Conservation (phyloP, 2,329 filamentous ascomycete genomes). For the Calonectria henricotiae region DNA sequence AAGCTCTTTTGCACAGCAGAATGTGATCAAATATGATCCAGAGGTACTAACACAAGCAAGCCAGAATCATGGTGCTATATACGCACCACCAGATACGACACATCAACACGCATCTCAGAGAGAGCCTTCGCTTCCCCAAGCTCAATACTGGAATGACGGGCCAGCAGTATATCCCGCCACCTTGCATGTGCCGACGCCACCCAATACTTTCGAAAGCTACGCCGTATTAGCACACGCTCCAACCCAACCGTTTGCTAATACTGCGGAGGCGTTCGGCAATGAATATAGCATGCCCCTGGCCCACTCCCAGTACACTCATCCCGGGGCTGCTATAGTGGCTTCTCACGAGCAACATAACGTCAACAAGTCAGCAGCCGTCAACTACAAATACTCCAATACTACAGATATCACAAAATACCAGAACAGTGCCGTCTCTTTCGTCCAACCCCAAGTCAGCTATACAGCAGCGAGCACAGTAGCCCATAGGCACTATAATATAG, state of each 20-base stretch:
- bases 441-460: neutral
- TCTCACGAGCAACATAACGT: neutral
- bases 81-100: neutral
- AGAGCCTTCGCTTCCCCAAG: neutral
- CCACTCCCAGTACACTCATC: neutral
- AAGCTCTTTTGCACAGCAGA: neutral
- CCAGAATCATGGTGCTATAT: neutral
- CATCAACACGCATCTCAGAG: neutral
- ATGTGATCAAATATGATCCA: conserved; percentile 7
- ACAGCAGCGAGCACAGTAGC: neutral
- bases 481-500: neutral
- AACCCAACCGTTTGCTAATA: neutral
- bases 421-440: no score
- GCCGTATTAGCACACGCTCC: neutral
- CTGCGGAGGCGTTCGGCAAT: neutral
- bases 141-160: neutral
- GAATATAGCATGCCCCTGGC: no score
- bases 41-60: neutral
- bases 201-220: neutral
- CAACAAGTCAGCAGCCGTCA: neutral
- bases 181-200: neutral
- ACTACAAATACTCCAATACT: neutral
- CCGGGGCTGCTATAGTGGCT: neutral
- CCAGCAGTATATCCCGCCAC: neutral
- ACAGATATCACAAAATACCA: neutral